Conservation (phyloP, 106 monocot genomes). For the Allium sativum region DNA sequence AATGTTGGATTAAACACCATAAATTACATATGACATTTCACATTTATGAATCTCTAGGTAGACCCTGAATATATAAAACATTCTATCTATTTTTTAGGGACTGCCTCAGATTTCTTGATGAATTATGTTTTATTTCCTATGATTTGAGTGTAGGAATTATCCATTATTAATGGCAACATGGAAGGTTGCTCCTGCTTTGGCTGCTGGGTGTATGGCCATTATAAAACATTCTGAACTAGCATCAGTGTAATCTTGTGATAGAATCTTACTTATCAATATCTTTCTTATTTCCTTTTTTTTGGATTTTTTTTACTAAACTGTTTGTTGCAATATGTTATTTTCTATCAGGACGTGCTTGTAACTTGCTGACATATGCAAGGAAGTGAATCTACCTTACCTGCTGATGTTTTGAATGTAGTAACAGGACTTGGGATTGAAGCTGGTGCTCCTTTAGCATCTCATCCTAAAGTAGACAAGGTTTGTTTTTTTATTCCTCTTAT, state of each 20-base stretch:
- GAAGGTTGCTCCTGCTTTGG: conserved; percentile 97
- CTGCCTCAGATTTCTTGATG: too few relatives aligned
- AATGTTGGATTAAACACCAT: too few relatives aligned
- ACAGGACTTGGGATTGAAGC: conserved; percentile 91
- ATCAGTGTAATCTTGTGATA: conserved; percentile 53
- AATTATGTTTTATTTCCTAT: background rate
- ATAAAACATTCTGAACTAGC: conserved; percentile 89
- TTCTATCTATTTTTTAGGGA: too few relatives aligned
- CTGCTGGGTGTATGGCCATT: conserved; percentile 94
- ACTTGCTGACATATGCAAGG: conserved; percentile 75
- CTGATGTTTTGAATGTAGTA: conserved; percentile 84
- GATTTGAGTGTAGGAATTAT: conserved; percentile 70
- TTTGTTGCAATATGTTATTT: too few relatives aligned
- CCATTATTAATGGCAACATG: conserved; percentile 94
- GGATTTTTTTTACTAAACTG: too few relatives aligned
- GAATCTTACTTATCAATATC: background rate
- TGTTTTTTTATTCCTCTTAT: background rate
- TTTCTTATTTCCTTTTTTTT: background rate
- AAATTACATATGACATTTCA: too few relatives aligned
- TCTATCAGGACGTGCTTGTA: conserved; percentile 79
- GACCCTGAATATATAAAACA: too few relatives aligned
- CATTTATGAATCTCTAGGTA: too few relatives aligned
- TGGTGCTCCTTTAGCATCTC: conserved; percentile 82
- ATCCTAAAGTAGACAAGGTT: conserved; percentile 95
- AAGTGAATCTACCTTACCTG: conserved; percentile 90